Evolutionary conservation across 768 basidiomycete genomes (phyloP).

Genomic region (Lactarius psammicola): DNA sequence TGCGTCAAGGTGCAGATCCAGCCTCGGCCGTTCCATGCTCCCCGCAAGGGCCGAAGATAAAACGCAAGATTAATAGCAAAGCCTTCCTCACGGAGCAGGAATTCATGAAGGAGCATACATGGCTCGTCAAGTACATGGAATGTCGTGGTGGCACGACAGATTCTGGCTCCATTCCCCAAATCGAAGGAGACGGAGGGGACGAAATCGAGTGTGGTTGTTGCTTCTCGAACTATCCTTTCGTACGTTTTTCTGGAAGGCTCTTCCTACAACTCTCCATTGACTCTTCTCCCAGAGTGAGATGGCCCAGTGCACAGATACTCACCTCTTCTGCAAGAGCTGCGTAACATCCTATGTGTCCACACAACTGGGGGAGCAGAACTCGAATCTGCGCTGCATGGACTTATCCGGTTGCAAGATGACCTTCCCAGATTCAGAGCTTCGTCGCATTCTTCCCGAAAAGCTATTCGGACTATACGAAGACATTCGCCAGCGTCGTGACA

Average conservation of each 20-base stretch:
- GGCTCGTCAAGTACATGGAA: slow-evolving; percentile 44
- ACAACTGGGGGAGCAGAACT: slow-evolving; percentile 61
- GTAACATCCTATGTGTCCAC: slow-evolving; percentile 66
- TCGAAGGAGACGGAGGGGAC: slow-evolving; percentile 43
- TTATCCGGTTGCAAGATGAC: slow-evolving; percentile 64
- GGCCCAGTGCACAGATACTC: slow-evolving; percentile 86
- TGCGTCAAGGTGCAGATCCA: slow-evolving; percentile 41
- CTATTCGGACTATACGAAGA: slow-evolving; percentile 69
- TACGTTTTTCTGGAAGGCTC: slow-evolving; percentile 41
- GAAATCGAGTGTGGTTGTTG: slow-evolving; percentile 90
- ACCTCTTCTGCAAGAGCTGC: slow-evolving; percentile 81
- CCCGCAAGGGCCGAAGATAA: slow-evolving; percentile 36
- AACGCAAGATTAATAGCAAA: slow-evolving; percentile 32
- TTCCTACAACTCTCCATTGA: neutral
- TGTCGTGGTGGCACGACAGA: slow-evolving; percentile 11
- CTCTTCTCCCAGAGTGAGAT: slow-evolving; percentile 61
- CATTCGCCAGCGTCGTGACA: slow-evolving; percentile 74
- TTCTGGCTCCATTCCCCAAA: slow-evolving; percentile 31
- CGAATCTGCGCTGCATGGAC: slow-evolving; percentile 78
- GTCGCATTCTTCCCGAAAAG: slow-evolving; percentile 63
- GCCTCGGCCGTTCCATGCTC: slow-evolving; percentile 34
- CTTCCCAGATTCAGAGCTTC: slow-evolving; percentile 69
- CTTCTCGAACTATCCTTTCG: slow-evolving; percentile 69
- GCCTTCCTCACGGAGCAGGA: slow-evolving; percentile 35
- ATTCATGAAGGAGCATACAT: slow-evolving; percentile 27